These are phyloP conservation scores for Stephanodiscus minutulus DNA, from an alignment of 108 stramenopile species.

Conservation along the genomic window DNA sequence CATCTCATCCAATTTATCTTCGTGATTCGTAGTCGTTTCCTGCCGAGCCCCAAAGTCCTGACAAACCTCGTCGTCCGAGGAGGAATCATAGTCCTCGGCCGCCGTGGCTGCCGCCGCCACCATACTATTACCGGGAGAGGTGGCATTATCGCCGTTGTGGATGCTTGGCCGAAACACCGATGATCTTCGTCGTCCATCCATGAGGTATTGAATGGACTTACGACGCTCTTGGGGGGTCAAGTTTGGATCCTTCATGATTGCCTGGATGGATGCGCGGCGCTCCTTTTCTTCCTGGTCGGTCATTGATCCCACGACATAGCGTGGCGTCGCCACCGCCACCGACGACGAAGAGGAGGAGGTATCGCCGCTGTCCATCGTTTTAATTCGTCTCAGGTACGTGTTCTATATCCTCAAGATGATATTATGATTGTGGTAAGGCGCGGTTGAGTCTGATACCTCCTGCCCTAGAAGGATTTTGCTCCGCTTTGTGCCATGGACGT, in stretches of 20 bases:
- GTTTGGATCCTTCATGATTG: conserved; percentile 69
- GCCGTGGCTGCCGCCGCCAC: conserved; percentile 35
- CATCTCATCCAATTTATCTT: conserved; percentile 1
- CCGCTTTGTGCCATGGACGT: too few species aligned
- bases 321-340: not conserved
- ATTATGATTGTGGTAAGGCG: too few species aligned
- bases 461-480: too few species aligned
- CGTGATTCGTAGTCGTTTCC: not conserved
- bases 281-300: conserved; percentile 54
- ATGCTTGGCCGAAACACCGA: conserved; percentile 42
- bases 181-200: conserved; percentile 87
- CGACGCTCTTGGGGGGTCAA: conserved; percentile 67
- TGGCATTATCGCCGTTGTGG: conserved; percentile 21
- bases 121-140: not conserved
- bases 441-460: too few species aligned
- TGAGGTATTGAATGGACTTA: conserved; percentile 76
- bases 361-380: conserved; percentile 2
- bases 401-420: too few species aligned
- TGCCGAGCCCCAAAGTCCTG: not conserved
- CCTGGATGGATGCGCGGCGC: conserved; percentile 78
- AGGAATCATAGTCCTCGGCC: not conserved
- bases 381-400: too few species aligned
- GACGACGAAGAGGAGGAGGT: not conserved
- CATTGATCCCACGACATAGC: conserved; percentile 28
- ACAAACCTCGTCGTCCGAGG: not conserved